Conservation (phyloP, 140 eudicot species). For the Anethum foeniculum region DNA sequence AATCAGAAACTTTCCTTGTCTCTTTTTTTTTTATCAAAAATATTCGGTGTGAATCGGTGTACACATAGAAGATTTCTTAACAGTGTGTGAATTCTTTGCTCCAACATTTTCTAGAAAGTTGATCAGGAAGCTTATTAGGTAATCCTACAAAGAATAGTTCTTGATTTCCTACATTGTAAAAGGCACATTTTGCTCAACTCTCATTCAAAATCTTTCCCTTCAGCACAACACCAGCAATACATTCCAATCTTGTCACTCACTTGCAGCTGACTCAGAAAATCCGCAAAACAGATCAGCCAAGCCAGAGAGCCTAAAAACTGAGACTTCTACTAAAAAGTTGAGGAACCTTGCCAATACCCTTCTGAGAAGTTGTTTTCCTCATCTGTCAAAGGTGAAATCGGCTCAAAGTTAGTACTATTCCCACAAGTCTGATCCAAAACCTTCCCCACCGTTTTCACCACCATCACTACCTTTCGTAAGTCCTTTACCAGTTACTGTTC, state of each 20-base stretch:
- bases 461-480: not conserved
- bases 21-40: not conserved
- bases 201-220: not conserved
- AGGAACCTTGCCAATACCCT: not conserved
- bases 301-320: not conserved
- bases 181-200: not conserved
- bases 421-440: not conserved
- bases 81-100: not conserved
- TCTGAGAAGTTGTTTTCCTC: not conserved
- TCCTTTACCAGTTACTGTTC: not conserved
- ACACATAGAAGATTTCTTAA: not conserved
- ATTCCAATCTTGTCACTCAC: not conserved
- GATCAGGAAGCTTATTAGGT: not conserved
- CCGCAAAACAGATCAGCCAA: not conserved
- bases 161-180: not conserved
- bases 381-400: not conserved
- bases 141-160: not conserved
- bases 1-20: not conserved
- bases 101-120: not conserved
- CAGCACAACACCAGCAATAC: not conserved
- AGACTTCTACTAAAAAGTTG: not conserved
- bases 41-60: not conserved
- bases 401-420: not conserved
- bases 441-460: not conserved
- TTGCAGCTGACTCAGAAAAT: not conserved